Evolutionary conservation across 2,329 filamentous ascomycete species (phyloP), one percentile per base, ranked within the genome.

Genomic region (Capronia epimyces): DNA sequence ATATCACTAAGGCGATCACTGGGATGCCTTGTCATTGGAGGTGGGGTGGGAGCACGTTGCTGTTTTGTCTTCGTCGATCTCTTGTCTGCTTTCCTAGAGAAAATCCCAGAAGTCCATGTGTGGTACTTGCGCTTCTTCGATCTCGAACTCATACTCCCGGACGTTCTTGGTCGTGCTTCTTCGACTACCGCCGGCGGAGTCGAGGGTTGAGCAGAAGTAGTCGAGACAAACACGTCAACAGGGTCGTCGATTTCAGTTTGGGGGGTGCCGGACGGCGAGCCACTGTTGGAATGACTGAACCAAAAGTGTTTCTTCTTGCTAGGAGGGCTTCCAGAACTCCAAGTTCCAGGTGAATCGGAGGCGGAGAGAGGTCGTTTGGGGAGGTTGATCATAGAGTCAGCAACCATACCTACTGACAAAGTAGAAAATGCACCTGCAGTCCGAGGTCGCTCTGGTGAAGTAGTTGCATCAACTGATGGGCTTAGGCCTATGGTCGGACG

Each of bases 101-200:
- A 62, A 47, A 79, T 75, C 7, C 73, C 70, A 16, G 74, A 75
- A 34, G 75, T 75, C 75, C 75, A 79, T 10, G 72, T 75, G 63
- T 87, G 89, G 52, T 91, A 86, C 66, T 86, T 86, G 70, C 87
- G 89, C 64, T 83, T 78, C 56, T 79, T 78, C 69, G 75, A 79
- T 51, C 62, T 69, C 32, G 63, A 71, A 45, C 53, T 64, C 52
- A 60, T 65, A 49, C 62, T 68, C 49, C 61, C 67, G 43, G 63
- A 65, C 10, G 60, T 59, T 43, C 56, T 60, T 15, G 64, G 57
- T 20, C 57, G 50, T n/a, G 60, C 48, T 10, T 50, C 60, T 13
- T 59, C 53, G 7, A 53, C 51, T 10, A 44, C 47, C 6, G 25
- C 21, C 21, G 24, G 15, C 13, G 50, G 22, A n/a, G 31, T 43